Evolutionary conservation across 225 moss, liverwort and hornwort species (phyloP).

Genomic region (Sphagnum contortum): DNA sequence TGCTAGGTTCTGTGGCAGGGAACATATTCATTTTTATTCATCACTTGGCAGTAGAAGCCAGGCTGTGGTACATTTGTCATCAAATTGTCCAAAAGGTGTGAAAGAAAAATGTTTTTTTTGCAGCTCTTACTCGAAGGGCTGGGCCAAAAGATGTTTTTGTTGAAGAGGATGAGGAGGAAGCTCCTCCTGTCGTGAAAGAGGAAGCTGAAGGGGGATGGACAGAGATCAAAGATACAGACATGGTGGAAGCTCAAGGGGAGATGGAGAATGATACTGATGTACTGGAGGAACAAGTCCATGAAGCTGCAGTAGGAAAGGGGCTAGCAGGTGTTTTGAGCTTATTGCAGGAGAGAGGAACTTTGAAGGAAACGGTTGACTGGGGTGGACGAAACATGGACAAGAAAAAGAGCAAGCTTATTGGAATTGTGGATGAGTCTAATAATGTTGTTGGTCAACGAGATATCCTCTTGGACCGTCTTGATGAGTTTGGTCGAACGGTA

Average conservation of each 20-base stretch:
- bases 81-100: too few relatives aligned
- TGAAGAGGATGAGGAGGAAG: conserved; percentile 82
- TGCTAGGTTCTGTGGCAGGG: too few relatives aligned
- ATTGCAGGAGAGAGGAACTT: conserved; percentile 86
- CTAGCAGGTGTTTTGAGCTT: conserved; percentile 80
- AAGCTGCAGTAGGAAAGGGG: conserved; percentile 83
- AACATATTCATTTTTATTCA: too few relatives aligned
- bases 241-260: conserved; percentile 38
- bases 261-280: conserved; percentile 48
- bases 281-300: conserved; percentile 59
- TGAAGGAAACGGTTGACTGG: conserved; percentile 98
- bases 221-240: conserved; percentile 74
- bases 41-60: too few relatives aligned
- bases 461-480: conserved; percentile 88
- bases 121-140: conserved; percentile 79
- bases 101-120: conserved; percentile 2
- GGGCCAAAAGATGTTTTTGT: conserved; percentile 94
- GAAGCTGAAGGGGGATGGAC: conserved; percentile 68
- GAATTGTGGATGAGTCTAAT: conserved; percentile 95
- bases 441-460: conserved; percentile 91
- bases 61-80: too few relatives aligned
- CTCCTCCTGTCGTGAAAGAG: conserved; percentile 23
- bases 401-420: conserved; percentile 95
- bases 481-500: conserved; percentile 98
- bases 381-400: conserved; percentile 99